A percentile compares a stretch with the other conserved stretches of the same genome.
Conservation (phyloP, 139 green algal species). For the Asterochloris sp. region DNA sequence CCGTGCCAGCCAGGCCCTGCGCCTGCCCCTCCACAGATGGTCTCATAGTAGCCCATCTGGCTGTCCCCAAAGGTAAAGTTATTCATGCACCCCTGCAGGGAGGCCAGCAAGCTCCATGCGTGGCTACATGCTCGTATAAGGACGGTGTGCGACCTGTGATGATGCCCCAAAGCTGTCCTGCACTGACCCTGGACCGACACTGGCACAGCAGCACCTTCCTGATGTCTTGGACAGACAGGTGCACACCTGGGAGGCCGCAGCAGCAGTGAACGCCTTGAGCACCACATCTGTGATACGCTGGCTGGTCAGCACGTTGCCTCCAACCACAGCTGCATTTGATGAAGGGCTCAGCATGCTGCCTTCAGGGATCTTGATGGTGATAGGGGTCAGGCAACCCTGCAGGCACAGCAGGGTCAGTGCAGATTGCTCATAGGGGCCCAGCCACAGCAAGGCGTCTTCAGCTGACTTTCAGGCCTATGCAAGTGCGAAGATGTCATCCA, state of each 20-base stretch:
- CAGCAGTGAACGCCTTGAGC: conserved; percentile 86
- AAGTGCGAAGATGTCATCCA: background rate
- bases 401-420: background rate
- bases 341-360: conserved; percentile 48
- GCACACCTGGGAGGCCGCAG: conserved; percentile 75
- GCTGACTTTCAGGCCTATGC: too few species aligned
- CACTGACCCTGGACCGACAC: background rate
- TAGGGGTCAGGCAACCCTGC: conserved; percentile 72
- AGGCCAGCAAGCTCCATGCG: background rate
- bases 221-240: background rate
- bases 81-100: conserved; percentile 94
- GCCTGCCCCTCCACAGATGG: conserved; percentile 88
- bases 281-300: conserved; percentile 96
- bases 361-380: conserved; percentile 67
- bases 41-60: conserved; percentile 96
- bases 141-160: background rate
- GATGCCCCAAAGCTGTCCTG: background rate
- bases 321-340: conserved; percentile 79
- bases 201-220: background rate
- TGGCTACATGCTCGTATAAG: background rate
- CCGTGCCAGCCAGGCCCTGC: conserved; percentile 89
- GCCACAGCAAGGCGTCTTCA: background rate
- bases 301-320: conserved; percentile 97
- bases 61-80: conserved; percentile 97
- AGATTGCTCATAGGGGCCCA: background rate